phyloP scores from a whole-genome alignment of 768 basidiomycete genomes.

The Lactarius sp. region DNA sequence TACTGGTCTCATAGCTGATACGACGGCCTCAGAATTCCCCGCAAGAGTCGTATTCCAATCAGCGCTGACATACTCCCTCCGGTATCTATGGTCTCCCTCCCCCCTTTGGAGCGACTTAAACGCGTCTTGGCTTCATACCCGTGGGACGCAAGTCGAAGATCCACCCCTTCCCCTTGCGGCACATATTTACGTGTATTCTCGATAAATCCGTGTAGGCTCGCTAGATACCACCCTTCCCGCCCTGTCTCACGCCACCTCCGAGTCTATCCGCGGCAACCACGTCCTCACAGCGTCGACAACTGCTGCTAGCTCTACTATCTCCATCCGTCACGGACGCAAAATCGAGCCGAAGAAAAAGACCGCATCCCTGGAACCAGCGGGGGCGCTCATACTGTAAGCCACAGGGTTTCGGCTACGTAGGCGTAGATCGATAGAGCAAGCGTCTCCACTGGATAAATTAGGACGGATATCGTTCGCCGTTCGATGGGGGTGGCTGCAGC shows the following conservation, averaged over 20 bases:
- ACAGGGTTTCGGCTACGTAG: neutral
- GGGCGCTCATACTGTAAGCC: neutral
- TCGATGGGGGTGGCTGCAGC: neutral
- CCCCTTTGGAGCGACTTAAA: slow-evolving; percentile 15
- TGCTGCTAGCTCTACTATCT: neutral
- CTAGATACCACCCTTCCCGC: neutral
- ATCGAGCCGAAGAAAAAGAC: neutral
- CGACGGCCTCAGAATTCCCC: slow-evolving; percentile 1
- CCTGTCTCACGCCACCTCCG: slow-evolving; percentile 10
- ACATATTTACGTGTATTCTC: slow-evolving; percentile 15
- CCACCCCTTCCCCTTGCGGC: slow-evolving; percentile 6
- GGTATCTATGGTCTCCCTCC: slow-evolving; percentile 20
- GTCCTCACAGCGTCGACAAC: neutral
- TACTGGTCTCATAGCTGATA: neutral
- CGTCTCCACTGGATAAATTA: neutral
- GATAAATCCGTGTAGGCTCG: slow-evolving; percentile 1
- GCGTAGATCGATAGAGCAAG: neutral
- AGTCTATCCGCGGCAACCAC: neutral
- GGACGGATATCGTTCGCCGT: neutral
- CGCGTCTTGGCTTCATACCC: slow-evolving; percentile 11
- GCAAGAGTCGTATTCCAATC: slow-evolving; percentile 2
- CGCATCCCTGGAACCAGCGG: neutral
- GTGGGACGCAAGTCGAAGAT: slow-evolving; percentile 9
- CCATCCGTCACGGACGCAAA: slow-evolving; percentile 4
- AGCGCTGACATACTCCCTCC: neutral